These are phyloP conservation scores for Gossypium anomalum DNA, from an alignment of 345 rosid species.

Conservation along the genomic window DNA sequence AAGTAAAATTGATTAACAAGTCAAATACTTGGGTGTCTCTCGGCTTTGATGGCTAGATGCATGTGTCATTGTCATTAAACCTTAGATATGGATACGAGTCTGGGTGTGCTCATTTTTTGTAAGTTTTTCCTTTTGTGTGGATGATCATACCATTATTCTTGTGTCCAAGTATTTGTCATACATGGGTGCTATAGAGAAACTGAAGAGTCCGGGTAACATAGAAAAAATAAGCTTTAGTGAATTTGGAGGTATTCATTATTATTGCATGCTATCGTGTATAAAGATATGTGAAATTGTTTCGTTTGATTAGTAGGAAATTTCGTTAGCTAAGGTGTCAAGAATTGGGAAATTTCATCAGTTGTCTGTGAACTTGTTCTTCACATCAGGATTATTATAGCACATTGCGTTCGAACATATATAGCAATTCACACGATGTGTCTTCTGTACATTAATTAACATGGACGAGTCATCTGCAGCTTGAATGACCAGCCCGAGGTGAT, in stretches of 20 bases:
- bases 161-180: no score
- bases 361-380: background rate
- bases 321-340: no score
- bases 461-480: slow-evolving; percentile 41
- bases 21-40: background rate
- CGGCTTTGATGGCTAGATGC: background rate
- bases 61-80: background rate
- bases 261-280: background rate
- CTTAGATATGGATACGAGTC: no score
- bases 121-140: no score
- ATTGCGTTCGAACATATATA: background rate
- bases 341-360: no score
- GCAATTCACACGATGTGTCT: background rate
- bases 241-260: background rate
- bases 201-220: no score
- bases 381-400: background rate
- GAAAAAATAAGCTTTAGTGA: background rate
- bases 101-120: no score
- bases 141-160: no score
- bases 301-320: no score
- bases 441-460: slow-evolving; percentile 12
- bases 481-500: slow-evolving; percentile 76
- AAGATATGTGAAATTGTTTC: background rate
- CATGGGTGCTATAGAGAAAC: no score
- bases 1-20: background rate